A percentile compares a stretch with the other conserved stretches of the same genome.
phyloP scores from a whole-genome alignment of 2,329 filamentous ascomycete species.

The Bipolaris zeicola region DNA sequence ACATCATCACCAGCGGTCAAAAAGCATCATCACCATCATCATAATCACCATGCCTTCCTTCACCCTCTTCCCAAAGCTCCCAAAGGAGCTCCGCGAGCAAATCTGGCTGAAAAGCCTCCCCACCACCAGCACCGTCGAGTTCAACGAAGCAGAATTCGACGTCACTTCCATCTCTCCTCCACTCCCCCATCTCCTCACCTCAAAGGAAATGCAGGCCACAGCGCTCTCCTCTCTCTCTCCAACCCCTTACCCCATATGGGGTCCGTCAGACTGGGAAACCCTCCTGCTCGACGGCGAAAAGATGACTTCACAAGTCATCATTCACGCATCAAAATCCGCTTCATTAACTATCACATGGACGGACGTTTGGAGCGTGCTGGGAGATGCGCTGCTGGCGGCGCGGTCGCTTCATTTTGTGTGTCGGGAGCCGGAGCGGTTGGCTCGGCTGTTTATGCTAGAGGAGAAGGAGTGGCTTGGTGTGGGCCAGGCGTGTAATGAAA shows the following conservation, averaged over 20 bases:
- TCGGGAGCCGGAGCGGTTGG: constrained; percentile 14
- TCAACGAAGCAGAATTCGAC: constrained; percentile 11
- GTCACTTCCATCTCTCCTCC: constrained; percentile 15
- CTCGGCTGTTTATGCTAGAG: constrained; percentile 20
- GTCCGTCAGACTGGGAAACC: constrained; percentile 15
- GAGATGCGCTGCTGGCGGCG: constrained; percentile 14
- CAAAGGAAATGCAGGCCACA: constrained; percentile 12
- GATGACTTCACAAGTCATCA: constrained; percentile 16
- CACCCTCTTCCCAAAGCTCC: constrained; percentile 4
- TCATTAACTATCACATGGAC: constrained; percentile 20
- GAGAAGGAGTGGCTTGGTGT: constrained; percentile 19
- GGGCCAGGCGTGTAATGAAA: constrained; percentile 19
- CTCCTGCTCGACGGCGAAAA: constrained; percentile 10
- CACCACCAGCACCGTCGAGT: constrained; percentile 4
- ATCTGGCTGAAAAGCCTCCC: constrained; percentile 7
- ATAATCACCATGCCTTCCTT: constrained; percentile 4
- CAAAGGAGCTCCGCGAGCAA: constrained; percentile 3
- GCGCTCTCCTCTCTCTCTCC: constrained; percentile 5
- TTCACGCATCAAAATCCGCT: constrained; percentile 8
- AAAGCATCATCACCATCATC: background rate
- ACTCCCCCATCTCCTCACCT: constrained; percentile 10
- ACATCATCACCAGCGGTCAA: background rate
- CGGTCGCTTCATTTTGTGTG: constrained; percentile 16
- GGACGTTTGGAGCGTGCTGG: constrained; percentile 16
- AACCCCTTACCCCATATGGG: constrained; percentile 10